Percentiles rank a stretch among this genome's conserved stretches.
Evolutionary conservation across 108 stramenopile species (phyloP).

Genomic region (Cyclotella sp.): DNA sequence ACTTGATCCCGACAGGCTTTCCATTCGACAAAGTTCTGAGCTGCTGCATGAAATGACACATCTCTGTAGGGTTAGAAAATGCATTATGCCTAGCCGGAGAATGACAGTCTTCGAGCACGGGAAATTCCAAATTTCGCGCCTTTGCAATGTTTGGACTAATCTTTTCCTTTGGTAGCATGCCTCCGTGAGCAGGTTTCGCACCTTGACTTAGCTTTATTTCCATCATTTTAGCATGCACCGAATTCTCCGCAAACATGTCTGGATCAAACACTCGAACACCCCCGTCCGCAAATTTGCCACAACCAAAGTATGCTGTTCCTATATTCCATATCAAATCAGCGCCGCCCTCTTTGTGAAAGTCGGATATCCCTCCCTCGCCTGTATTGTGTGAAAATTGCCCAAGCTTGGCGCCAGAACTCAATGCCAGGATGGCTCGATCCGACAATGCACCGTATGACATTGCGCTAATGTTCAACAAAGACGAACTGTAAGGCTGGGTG

Average conservation of each 20-base stretch:
- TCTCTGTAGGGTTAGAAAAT: constrained; percentile 70
- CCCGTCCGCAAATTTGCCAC: constrained; percentile 57
- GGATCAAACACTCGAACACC: constrained; percentile 69
- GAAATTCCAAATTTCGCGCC: constrained; percentile 76
- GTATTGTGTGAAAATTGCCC: constrained; percentile 92
- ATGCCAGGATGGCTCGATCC: constrained; percentile 79
- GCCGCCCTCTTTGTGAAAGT: constrained; percentile 71
- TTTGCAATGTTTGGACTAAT: constrained; percentile 81
- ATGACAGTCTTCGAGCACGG: constrained; percentile 71
- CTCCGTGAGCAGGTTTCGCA: constrained; percentile 92
- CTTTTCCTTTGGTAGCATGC: constrained; percentile 84
- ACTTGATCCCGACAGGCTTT: constrained; percentile 88
- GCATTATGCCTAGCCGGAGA: constrained; percentile 83
- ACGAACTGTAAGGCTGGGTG: constrained; percentile 75
- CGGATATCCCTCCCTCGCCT: constrained; percentile 87
- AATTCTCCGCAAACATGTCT: constrained; percentile 61
- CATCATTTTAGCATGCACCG: constrained; percentile 71
- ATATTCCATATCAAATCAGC: constrained; percentile 92
- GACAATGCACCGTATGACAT: constrained; percentile 91
- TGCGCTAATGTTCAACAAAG: constrained; percentile 82
- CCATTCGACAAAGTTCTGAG: constrained; percentile 77
- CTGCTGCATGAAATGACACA: constrained; percentile 72
- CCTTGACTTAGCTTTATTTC: constrained; percentile 92
- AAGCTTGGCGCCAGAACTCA: constrained; percentile 75
- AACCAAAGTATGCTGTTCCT: constrained; percentile 93